Conservation (phyloP, 768 basidiomycete species). For the Exsudoporus frostii region DNA sequence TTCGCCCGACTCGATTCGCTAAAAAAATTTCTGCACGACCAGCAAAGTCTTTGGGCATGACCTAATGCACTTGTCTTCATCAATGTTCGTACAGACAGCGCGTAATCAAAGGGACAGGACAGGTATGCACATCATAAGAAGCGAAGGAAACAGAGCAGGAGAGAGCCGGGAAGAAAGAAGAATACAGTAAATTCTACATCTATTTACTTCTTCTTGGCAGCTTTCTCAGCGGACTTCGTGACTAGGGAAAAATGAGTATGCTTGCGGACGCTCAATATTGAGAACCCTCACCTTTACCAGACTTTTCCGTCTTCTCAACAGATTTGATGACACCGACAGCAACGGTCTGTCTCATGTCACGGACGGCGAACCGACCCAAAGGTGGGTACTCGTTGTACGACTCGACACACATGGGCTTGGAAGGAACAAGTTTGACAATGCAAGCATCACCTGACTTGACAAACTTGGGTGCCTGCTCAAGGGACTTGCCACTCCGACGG, state of each 20-base stretch:
- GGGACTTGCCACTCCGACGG: constrained; percentile 92
- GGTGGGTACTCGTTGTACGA: constrained; percentile 97
- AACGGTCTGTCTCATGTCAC: constrained; percentile 99
- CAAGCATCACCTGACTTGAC: constrained; percentile 99
- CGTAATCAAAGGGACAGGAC: constrained; percentile 32
- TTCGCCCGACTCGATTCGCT: not conserved
- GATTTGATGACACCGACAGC: constrained; percentile 99
- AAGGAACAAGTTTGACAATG: constrained; percentile 95
- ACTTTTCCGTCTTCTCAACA: constrained; percentile 92
- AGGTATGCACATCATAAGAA: constrained; percentile 34
- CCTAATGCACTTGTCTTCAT: constrained; percentile 35
- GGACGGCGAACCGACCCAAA: constrained; percentile 98
- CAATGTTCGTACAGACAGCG: constrained; percentile 49
- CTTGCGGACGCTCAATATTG: not conserved
- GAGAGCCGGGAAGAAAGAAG: constrained; percentile 47
- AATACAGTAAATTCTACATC: constrained; percentile 69
- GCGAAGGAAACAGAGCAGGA: constrained; percentile 36
- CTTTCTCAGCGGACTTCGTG: constrained; percentile 96
- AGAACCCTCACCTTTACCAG: constrained; percentile 69
- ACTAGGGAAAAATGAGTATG: constrained; percentile 42
- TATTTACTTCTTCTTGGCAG: constrained; percentile 93
- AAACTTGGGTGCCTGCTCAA: constrained; percentile 89
- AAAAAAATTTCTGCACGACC: not conserved
- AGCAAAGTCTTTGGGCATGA: constrained; percentile 7
- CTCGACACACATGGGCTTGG: constrained; percentile 96